Evolutionary conservation across 495 filamentous ascomycete species (phyloP), one percentile per base, ranked within the genome.

Genomic region (Tetracladium marchalianum): DNA sequence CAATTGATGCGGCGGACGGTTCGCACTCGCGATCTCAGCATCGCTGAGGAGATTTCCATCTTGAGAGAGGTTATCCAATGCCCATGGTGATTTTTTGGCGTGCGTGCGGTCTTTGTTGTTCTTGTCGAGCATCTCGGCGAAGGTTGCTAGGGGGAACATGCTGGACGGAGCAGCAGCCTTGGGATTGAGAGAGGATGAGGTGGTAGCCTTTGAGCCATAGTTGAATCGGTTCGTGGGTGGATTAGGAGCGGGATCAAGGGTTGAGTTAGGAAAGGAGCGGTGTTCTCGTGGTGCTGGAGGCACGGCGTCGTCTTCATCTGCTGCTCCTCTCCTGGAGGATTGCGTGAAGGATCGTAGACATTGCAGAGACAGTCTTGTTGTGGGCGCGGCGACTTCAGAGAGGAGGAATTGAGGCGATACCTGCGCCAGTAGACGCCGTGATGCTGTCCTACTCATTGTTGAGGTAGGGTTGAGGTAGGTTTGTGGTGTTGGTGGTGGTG

Each of bases 1-100:
- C 46, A 98, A 76, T 55, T 90, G 85, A 67, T 92, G 82, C 8
- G 84, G 77, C 44, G 75, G 69, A 2, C 47, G 22, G 7, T 27
- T 27, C 22, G 22, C 22, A 27, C 22, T 27, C 7, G 3, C 22
- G 3, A 27, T 7, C 22, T 27, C 22, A 3, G 22, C 22, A 31
- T 31, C 31, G 15, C 35, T 35, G 17, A 36, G 17, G n/a, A 12
- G 9, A 27, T 7, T 39, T 5, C 43, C 35, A 39, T 39, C 35
- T 0, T 15, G 10, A 11, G 31, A 17, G 10, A 49, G 44, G 35
- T 27, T 27, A 7, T 27, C 22, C 22, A 27, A 7, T 3, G 22
- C 22, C 22, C 22, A 27, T 27, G 7, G 3, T 3, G 22, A 27
- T 7, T 27, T 27, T 3, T 27, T 27, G 22, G 22, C 22, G 22